These are phyloP conservation scores for Pichia nakasei DNA, from an alignment of 805 yeast genomes.

Conservation along the genomic window DNA sequence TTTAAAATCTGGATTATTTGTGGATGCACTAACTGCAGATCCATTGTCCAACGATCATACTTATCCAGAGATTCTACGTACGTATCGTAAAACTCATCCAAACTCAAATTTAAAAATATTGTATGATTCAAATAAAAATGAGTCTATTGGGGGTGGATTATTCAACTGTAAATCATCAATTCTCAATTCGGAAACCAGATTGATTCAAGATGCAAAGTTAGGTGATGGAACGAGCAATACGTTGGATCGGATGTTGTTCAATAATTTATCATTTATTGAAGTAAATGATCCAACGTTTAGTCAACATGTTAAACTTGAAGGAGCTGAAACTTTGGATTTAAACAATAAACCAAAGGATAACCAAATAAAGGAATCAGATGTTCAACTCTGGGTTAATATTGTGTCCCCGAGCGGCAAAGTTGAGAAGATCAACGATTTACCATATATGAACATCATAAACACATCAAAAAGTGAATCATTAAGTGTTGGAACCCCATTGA, in stretches of 20 bases:
- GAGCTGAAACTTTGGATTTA: constrained; percentile 11
- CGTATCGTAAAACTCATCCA: constrained; percentile 7
- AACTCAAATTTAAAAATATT: constrained; percentile 11
- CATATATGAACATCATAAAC: constrained; percentile 20
- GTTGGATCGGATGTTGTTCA: constrained; percentile 19
- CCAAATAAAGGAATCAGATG: constrained; percentile 8
- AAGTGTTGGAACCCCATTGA: neutral
- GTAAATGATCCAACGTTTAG: constrained; percentile 12
- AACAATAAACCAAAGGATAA: neutral
- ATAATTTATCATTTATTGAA: constrained; percentile 25
- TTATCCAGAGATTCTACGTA: constrained; percentile 13
- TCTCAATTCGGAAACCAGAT: constrained; percentile 21
- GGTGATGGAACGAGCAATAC: constrained; percentile 15
- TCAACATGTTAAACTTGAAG: constrained; percentile 10
- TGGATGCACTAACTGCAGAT: constrained; percentile 22
- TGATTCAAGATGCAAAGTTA: constrained; percentile 21
- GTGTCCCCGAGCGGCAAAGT: constrained; percentile 17
- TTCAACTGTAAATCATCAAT: constrained; percentile 24
- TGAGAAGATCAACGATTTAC: constrained; percentile 19
- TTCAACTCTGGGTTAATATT: constrained; percentile 26
- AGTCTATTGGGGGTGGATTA: constrained; percentile 8
- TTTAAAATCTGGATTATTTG: constrained; percentile 16
- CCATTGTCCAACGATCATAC: constrained; percentile 22
- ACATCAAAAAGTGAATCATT: neutral
- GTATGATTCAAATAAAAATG: constrained; percentile 8